These are phyloP conservation scores for Solanum neorickii DNA, from an alignment of 257 asterid species.

Conservation along the genomic window DNA sequence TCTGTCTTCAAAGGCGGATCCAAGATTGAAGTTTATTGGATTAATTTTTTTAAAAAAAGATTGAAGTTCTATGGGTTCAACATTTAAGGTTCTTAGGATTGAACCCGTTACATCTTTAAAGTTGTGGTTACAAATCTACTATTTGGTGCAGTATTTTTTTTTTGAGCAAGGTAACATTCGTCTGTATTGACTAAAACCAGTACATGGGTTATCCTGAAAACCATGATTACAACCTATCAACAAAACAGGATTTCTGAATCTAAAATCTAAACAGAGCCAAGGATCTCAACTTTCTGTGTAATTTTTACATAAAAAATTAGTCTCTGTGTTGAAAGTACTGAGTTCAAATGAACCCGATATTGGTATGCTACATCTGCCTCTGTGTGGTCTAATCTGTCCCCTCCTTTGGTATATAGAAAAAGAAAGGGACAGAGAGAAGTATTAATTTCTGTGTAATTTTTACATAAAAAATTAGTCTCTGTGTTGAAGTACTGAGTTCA, in stretches of 20 bases:
- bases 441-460: neutral
- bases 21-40: too few relatives aligned
- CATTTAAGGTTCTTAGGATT: too few relatives aligned
- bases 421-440: neutral
- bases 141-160: too few relatives aligned
- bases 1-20: too few relatives aligned
- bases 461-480: neutral
- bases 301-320: neutral
- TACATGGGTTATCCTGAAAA: too few relatives aligned
- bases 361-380: neutral
- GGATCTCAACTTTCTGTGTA: neutral
- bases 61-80: too few relatives aligned
- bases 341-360: neutral
- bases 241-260: neutral
- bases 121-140: too few relatives aligned
- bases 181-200: too few relatives aligned
- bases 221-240: too few relatives aligned
- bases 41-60: too few relatives aligned
- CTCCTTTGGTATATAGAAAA: neutral
- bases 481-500: neutral
- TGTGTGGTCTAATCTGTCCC: neutral
- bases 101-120: too few relatives aligned
- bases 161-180: too few relatives aligned
- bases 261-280: neutral
- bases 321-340: neutral